Conservation (phyloP, 345 rosid genomes). For the Psidium guajava region DNA sequence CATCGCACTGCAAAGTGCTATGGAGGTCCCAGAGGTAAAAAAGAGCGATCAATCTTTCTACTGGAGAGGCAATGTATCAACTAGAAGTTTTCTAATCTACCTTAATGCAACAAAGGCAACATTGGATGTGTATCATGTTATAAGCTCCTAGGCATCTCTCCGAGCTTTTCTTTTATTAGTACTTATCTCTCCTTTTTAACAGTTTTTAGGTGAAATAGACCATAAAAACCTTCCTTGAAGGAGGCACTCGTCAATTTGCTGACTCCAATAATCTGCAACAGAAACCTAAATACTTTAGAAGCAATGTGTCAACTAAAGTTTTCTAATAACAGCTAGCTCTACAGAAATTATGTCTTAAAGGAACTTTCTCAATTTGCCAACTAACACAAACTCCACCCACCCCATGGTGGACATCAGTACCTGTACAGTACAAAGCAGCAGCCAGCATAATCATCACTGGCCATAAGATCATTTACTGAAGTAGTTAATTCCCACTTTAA, state of each 20-base stretch:
- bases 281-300: not conserved
- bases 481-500: not conserved
- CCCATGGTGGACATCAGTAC: not conserved
- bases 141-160: not conserved
- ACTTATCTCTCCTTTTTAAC: not conserved
- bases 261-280: not conserved
- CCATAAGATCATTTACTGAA: not conserved
- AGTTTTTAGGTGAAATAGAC: not conserved
- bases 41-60: not conserved
- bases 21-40: not conserved
- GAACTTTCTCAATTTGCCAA: not conserved
- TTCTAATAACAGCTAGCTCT: not conserved
- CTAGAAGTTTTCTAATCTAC: not conserved
- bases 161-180: not conserved
- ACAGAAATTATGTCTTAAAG: not conserved
- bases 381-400: not conserved
- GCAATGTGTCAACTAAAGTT: no score
- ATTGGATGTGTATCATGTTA: not conserved
- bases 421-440: not conserved
- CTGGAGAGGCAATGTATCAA: not conserved
- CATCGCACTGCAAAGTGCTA: not conserved
- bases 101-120: not conserved
- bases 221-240: not conserved
- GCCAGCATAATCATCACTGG: not conserved
- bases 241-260: not conserved